These are phyloP conservation scores for Colletotrichum sp. DNA, from an alignment of 2,329 filamentous ascomycete genomes.

Conservation along the genomic window DNA sequence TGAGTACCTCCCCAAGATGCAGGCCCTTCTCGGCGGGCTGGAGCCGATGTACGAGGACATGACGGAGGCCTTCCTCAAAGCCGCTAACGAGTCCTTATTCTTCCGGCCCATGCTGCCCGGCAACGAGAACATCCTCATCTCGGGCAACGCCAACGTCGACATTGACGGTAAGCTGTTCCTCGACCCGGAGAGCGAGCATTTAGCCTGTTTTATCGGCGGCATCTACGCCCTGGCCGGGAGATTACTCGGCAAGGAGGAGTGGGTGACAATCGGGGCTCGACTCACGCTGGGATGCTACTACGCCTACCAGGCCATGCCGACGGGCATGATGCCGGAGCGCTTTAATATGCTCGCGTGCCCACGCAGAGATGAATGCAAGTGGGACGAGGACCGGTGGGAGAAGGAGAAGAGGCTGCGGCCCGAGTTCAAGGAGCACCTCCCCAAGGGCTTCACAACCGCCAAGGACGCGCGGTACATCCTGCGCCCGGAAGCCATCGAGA, in stretches of 20 bases:
- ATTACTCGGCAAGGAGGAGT: conserved; percentile 42
- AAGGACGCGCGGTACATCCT: conserved; percentile 56
- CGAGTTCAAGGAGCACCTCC: conserved; percentile 29
- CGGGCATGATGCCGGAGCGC: conserved; percentile 59
- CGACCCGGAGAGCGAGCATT: conserved; percentile 47
- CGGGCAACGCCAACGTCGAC: conserved; percentile 40
- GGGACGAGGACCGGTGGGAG: conserved; percentile 35
- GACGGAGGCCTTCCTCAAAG: conserved; percentile 59
- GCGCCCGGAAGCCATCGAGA: conserved; percentile 57
- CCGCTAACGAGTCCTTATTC: conserved; percentile 61
- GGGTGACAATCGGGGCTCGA: conserved; percentile 48
- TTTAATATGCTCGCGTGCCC: conserved; percentile 48
- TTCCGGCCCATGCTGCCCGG: conserved; percentile 61
- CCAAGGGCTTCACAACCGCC: conserved; percentile 67
- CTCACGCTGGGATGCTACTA: conserved; percentile 57
- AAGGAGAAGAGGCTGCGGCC: conserved; percentile 30
- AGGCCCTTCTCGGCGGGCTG: conserved; percentile 63
- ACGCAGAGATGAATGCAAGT: conserved; percentile 46
- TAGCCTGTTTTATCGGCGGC: conserved; percentile 58
- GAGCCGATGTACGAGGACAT: conserved; percentile 62
- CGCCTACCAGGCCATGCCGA: conserved; percentile 51
- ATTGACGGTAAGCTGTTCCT: conserved; percentile 11
- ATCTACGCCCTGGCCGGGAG: conserved; percentile 54
- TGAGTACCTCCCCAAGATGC: conserved; percentile 48
- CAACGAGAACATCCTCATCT: conserved; percentile 63